These are phyloP conservation scores for Erodium trifolium DNA, from an alignment of 441 rosid genomes.

Conservation along the genomic window DNA sequence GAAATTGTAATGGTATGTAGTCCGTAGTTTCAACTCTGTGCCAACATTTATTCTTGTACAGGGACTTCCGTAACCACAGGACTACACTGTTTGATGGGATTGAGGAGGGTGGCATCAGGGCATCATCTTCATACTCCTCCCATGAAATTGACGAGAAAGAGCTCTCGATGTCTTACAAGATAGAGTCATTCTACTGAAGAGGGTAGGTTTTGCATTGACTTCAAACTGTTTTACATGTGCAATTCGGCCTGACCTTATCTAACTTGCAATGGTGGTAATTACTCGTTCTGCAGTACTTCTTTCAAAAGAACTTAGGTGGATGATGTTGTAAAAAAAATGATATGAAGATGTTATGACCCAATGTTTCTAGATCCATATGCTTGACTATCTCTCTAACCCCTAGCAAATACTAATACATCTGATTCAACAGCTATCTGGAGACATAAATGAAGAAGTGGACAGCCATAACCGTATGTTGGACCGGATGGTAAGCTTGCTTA, in stretches of 20 bases:
- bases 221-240: neutral
- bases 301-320: neutral
- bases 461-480: constrained; percentile 82
- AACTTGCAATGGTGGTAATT: neutral
- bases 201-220: constrained; percentile 47
- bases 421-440: constrained; percentile 68
- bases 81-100: constrained; percentile 80
- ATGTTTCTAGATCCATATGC: constrained; percentile 4
- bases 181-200: constrained; percentile 71
- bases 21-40: constrained; percentile 12
- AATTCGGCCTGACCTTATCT: neutral
- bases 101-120: constrained; percentile 95
- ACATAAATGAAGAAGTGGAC: constrained; percentile 89
- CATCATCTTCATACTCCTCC: constrained; percentile 65
- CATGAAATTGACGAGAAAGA: constrained; percentile 82
- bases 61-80: constrained; percentile 67
- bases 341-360: neutral
- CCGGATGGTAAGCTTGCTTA: constrained; percentile 55
- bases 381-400: constrained; percentile 5
- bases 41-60: constrained; percentile 24
- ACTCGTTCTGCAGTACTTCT: too few relatives aligned
- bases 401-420: constrained; percentile 17
- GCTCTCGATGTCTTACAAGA: constrained; percentile 90
- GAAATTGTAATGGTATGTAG: neutral
- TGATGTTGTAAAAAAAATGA: neutral